A percentile compares a stretch with the other conserved stretches of the same genome.
Evolutionary conservation across 306 rosid genomes (phyloP).

Genomic region (Quercus bicolor): DNA sequence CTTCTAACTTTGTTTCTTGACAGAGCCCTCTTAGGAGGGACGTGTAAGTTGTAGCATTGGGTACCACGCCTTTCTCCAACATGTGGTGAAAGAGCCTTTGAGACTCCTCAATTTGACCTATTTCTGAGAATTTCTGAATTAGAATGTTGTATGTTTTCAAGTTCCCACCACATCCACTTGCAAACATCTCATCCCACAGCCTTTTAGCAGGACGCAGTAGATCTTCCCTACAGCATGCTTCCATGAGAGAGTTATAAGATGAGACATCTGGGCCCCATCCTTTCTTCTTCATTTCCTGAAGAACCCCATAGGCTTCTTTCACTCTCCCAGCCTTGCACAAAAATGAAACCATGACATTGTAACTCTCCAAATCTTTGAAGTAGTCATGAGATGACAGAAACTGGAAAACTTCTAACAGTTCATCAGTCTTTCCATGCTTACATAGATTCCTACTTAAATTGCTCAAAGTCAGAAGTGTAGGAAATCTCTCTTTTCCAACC

Average conservation of each 20-base stretch:
- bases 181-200: slow-evolving; percentile 98
- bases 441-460: slow-evolving; percentile 65
- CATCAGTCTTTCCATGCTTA: slow-evolving; percentile 51
- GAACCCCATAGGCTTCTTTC: slow-evolving; percentile 72
- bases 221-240: slow-evolving; percentile 86
- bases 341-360: slow-evolving; percentile 65
- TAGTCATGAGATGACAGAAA: slow-evolving; percentile 42
- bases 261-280: slow-evolving; percentile 56
- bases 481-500: slow-evolving; percentile 68
- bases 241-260: slow-evolving; percentile 70
- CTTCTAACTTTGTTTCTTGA: slow-evolving; percentile 52
- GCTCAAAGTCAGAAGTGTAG: slow-evolving; percentile 52
- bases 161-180: slow-evolving; percentile 65
- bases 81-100: slow-evolving; percentile 60
- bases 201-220: slow-evolving; percentile 74
- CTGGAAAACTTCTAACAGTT: slow-evolving; percentile 57
- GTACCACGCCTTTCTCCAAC: slow-evolving; percentile 59
- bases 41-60: slow-evolving; percentile 56
- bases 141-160: slow-evolving; percentile 77
- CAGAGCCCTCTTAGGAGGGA: slow-evolving; percentile 74
- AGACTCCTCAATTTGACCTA: slow-evolving; percentile 75
- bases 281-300: slow-evolving; percentile 78
- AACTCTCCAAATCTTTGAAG: slow-evolving; percentile 65
- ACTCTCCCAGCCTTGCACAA: slow-evolving; percentile 75
- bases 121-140: slow-evolving; percentile 58